Base-by-base conservation (phyloP, 306 rosid species). In the Ormosia semicastrata region DNA sequence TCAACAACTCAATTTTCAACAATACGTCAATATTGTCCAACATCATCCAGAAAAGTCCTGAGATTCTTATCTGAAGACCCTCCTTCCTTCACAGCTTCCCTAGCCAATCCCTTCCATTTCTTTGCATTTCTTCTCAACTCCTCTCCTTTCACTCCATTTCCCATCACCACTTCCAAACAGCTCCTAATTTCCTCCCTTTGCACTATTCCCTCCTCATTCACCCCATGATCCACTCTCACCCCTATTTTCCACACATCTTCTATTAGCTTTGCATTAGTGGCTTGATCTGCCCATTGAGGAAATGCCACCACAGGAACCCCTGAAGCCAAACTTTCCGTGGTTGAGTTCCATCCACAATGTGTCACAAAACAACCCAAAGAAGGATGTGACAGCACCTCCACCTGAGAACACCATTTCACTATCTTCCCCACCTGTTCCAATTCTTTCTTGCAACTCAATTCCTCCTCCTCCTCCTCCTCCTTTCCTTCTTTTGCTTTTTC, bases 311-410 rank as follows among this genome's bases (percentile, higher is more conserved):
- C 9, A 0, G 95, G 91, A n/a, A 89, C 88, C 44, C 93, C 93
- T 0, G 83, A 63, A 8, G 37, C 69, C 36, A 91, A 64, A 52
- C 91, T 83, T 70, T 91, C 95, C 64, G 76, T 2, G 0, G 85
- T 84, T 0, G 93, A 89, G 58, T 91, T 89, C 95, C 93, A 91
- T 12, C 95, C 95, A 11, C 88, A 84, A 2, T 91, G 93, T 0
- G 81, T 84, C 53, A 89, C 44, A 46, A 87, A 91, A 59, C 93
- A 91, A 6, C 91, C 89, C 49, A 85, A 11, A 0, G 90, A 86
- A 24, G 58, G 36, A 67, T 85, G 89, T 0, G 89, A 81, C 10
- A 92, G 50, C 9, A 92, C 90, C 65, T 89, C 94, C 70, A 87
- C 60, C 15, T 92, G 97, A 0, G 80, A 69, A 62, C 89, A 86